phyloP scores from a whole-genome alignment of 179 eudicot species.

The Sideroxylon spinosum region DNA sequence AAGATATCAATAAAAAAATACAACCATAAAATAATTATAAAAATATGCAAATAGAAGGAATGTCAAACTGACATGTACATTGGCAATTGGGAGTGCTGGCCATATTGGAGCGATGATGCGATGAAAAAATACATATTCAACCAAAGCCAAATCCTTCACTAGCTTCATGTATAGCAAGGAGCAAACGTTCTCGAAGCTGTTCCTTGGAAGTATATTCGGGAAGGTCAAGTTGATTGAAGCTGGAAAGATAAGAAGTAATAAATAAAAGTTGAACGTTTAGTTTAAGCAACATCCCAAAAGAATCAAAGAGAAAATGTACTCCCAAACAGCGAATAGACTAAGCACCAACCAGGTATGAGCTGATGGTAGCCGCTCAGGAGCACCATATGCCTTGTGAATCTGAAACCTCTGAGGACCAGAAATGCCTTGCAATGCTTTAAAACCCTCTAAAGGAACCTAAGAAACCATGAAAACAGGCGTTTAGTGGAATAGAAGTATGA shows the following conservation, averaged over 20 bases:
- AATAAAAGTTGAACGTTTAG: neutral
- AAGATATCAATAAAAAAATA: slow-evolving; percentile 3
- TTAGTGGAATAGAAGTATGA: neutral
- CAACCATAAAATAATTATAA: neutral
- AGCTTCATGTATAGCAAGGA: slow-evolving; percentile 97
- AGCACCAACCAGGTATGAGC: slow-evolving; percentile 90
- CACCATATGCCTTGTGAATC: slow-evolving; percentile 97
- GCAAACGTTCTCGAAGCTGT: slow-evolving; percentile 81
- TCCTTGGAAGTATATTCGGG: slow-evolving; percentile 94
- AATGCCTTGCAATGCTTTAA: slow-evolving; percentile 90
- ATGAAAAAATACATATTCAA: slow-evolving; percentile 25
- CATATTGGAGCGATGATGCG: neutral
- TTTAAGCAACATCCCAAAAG: neutral
- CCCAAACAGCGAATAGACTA: slow-evolving; percentile 8
- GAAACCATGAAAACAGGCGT: slow-evolving; percentile 11
- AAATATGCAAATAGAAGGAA: neutral
- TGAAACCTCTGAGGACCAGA: slow-evolving; percentile 98
- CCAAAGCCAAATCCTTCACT: slow-evolving; percentile 99
- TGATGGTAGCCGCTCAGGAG: slow-evolving; percentile 97
- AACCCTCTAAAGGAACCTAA: slow-evolving; percentile 96
- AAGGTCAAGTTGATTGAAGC: slow-evolving; percentile 95
- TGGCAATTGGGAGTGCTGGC: slow-evolving; percentile 17
- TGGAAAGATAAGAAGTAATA: slow-evolving; percentile 18
- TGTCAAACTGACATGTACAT: slow-evolving; percentile 27
- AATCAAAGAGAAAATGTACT: slow-evolving; percentile 4